Evolutionary conservation across 2,329 filamentous ascomycete species (phyloP).

Genomic region (Cercospora berteroae): DNA sequence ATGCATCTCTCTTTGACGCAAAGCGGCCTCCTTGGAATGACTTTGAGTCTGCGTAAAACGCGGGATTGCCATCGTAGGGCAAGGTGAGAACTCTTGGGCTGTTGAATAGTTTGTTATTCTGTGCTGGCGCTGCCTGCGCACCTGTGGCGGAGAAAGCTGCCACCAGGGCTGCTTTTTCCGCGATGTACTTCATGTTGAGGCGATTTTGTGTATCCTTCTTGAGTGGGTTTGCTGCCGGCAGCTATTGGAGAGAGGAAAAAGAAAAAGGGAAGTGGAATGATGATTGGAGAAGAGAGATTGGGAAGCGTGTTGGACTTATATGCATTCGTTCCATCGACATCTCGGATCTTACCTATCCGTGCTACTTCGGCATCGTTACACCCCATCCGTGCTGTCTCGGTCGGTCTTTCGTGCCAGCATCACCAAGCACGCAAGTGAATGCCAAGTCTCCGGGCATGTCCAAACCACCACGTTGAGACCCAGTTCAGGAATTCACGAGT

Average conservation of each 20-base stretch:
- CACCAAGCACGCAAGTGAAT: not conserved
- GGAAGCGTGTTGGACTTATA: not conserved
- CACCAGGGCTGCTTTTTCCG: not conserved
- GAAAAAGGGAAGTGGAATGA: not conserved
- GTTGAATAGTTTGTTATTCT: not conserved
- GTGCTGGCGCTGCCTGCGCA: not conserved
- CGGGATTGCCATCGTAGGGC: not conserved
- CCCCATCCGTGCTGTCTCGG: not conserved
- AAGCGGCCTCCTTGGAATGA: no score
- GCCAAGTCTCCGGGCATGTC: not conserved
- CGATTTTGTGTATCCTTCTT: not conserved
- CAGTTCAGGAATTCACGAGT: not conserved
- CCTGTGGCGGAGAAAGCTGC: not conserved
- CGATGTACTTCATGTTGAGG: not conserved
- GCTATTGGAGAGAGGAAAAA: not conserved
- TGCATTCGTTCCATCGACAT: not conserved
- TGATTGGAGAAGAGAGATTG: not conserved
- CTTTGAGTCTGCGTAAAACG: no score
- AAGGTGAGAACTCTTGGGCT: not conserved
- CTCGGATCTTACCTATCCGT: no score
- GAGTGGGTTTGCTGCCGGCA: not conserved
- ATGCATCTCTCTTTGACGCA: no score
- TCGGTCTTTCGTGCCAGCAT: not conserved
- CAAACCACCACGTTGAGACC: not conserved
- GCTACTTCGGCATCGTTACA: no score